phyloP scores from a whole-genome alignment of 225 moss, liverwort and hornwort species.

The Sphagnum tenellum region DNA sequence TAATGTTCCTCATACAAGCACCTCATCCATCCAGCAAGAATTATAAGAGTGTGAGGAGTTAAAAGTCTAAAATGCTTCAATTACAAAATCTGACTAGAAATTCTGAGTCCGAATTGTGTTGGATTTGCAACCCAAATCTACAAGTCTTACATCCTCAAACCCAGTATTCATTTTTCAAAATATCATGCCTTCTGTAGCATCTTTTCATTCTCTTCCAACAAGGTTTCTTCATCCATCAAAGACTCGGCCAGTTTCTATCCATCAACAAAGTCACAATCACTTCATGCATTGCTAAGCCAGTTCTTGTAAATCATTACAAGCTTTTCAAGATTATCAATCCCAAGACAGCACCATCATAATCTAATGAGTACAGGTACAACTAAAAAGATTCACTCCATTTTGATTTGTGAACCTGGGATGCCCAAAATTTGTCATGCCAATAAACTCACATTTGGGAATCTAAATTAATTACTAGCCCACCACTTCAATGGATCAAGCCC shows the following conservation, averaged over 20 bases:
- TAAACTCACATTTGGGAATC: background rate
- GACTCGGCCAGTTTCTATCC: background rate
- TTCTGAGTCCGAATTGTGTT: too few relatives aligned
- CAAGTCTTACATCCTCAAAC: conserved; percentile 1
- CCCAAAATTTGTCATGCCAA: background rate
- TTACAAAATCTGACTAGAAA: too few relatives aligned
- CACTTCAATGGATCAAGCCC: background rate
- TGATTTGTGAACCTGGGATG: background rate
- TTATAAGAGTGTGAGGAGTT: too few relatives aligned
- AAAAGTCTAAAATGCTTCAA: too few relatives aligned
- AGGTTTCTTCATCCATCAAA: background rate
- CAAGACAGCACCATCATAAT: background rate
- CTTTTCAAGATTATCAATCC: background rate
- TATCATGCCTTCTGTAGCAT: background rate
- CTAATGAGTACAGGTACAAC: background rate
- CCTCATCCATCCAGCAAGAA: too few relatives aligned
- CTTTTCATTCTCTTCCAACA: background rate
- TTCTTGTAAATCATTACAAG: conserved; percentile 2
- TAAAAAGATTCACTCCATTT: background rate
- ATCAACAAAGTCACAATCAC: background rate
- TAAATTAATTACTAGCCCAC: background rate
- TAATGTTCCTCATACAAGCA: too few relatives aligned
- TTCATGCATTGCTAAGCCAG: conserved; percentile 2
- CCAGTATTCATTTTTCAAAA: background rate
- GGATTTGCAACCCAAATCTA: background rate